Percentiles rank a stretch among this genome's conserved stretches.
phyloP scores from a whole-genome alignment of 805 yeast species.

The Jamesozyma jinghongensis region DNA sequence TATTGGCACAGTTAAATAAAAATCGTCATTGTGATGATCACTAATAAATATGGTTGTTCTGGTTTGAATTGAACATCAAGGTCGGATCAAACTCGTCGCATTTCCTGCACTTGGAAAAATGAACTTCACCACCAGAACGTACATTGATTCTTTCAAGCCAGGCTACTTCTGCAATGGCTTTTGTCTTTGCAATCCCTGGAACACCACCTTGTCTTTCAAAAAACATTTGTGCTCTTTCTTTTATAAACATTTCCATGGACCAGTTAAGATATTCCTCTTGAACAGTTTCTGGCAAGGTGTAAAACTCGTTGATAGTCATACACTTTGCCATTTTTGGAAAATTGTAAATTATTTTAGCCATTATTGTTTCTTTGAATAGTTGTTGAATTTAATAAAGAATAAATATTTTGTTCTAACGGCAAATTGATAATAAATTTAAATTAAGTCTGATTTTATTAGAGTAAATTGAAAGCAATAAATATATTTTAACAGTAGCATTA shows the following conservation, averaged over 20 bases:
- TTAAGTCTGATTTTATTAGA: too few relatives aligned
- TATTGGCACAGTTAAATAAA: too few relatives aligned
- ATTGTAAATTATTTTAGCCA: neutral
- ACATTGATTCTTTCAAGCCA: neutral
- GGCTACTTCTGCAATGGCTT: constrained; percentile 1
- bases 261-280: constrained; percentile 3
- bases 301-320: constrained; percentile 2
- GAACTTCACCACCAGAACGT: neutral
- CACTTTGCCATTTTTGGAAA: constrained; percentile 2
- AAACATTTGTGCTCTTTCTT: constrained; percentile 2
- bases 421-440: too few relatives aligned
- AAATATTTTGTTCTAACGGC: too few relatives aligned
- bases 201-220: constrained; percentile 4
- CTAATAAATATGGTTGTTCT: too few relatives aligned
- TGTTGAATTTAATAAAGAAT: too few relatives aligned
- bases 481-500: too few relatives aligned
- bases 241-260: constrained; percentile 2
- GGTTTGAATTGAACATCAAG: too few relatives aligned
- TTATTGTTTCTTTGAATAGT: too few relatives aligned
- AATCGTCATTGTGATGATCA: neutral
- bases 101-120: neutral
- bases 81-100: neutral
- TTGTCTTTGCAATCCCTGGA: constrained; percentile 1
- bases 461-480: too few relatives aligned
- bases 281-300: constrained; percentile 1